Conservation (phyloP, 2,329 filamentous ascomycete species). For the Penicillium sp. region DNA sequence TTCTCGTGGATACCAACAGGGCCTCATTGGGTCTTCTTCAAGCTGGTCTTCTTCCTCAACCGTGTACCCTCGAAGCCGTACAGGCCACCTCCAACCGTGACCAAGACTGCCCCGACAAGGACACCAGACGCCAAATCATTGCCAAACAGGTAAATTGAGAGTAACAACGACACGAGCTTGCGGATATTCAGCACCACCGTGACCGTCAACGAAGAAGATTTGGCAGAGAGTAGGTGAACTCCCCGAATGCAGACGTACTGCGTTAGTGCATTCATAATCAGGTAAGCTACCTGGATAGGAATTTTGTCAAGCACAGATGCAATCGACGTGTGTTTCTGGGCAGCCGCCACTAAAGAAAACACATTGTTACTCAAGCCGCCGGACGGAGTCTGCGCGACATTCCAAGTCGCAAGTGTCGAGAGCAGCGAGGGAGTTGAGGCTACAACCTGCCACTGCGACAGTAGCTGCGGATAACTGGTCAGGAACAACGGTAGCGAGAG, state of each 20-base stretch:
- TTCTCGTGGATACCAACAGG: no score
- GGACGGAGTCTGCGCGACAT: background rate
- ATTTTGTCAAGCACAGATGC: slow-evolving; percentile 30
- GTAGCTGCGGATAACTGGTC: slow-evolving; percentile 39
- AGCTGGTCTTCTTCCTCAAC: slow-evolving; percentile 28
- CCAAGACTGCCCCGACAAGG: slow-evolving; percentile 75
- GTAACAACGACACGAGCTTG: slow-evolving; percentile 84
- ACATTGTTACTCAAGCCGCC: slow-evolving; percentile 6
- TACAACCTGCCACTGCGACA: slow-evolving; percentile 39
- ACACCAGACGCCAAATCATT: slow-evolving; percentile 78
- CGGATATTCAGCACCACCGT: slow-evolving; percentile 95
- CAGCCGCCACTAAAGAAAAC: slow-evolving; percentile 12
- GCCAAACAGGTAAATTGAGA: slow-evolving; percentile 94
- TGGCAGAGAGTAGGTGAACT: slow-evolving; percentile 89
- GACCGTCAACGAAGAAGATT: slow-evolving; percentile 87
- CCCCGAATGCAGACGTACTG: slow-evolving; percentile 95
- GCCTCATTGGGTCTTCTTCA: slow-evolving; percentile 25
- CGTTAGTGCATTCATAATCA: slow-evolving; percentile 67
- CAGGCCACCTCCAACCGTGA: slow-evolving; percentile 87
- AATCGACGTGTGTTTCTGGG: slow-evolving; percentile 24
- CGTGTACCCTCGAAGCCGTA: slow-evolving; percentile 73
- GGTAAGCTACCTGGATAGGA: slow-evolving; percentile 41
- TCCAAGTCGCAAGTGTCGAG: slow-evolving; percentile 10
- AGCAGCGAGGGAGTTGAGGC: slow-evolving; percentile 37
- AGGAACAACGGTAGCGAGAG: slow-evolving; percentile 51